These are phyloP conservation scores for Camellia oleifera DNA, from an alignment of 179 eudicot genomes.

Conservation along the genomic window DNA sequence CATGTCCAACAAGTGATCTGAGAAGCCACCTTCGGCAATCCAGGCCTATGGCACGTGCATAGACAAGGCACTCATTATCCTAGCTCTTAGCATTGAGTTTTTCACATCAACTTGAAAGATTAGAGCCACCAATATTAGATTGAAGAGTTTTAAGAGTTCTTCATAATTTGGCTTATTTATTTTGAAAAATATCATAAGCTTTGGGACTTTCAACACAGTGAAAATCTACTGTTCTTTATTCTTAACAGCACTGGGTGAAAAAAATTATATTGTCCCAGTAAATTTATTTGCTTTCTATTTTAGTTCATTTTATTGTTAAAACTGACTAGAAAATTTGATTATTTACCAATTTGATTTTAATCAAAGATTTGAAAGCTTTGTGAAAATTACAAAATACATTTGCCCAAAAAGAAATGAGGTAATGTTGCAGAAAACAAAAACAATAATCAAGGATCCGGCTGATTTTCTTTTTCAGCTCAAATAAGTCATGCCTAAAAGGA, in stretches of 20 bases:
- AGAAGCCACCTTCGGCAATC: constrained; percentile 1
- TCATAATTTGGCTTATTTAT: not conserved
- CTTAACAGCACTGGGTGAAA: not conserved
- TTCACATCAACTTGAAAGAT: not conserved
- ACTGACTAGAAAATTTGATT: not conserved
- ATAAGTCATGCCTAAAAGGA: too few relatives aligned
- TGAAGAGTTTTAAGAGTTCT: not conserved
- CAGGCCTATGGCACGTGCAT: not conserved
- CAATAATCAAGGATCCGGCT: too few relatives aligned
- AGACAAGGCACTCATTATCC: not conserved
- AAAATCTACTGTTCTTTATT: not conserved
- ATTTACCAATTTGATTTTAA: not conserved
- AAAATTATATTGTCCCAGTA: not conserved
- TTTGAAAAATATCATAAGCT: not conserved
- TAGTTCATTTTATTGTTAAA: not conserved
- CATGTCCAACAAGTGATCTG: not conserved
- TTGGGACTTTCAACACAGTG: not conserved
- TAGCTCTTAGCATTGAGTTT: not conserved
- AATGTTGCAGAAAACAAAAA: too few relatives aligned
- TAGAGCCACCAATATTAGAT: not conserved
- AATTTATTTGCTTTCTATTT: not conserved
- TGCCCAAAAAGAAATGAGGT: not conserved
- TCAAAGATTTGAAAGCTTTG: not conserved
- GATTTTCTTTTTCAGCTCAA: too few relatives aligned
- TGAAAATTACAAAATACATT: too few relatives aligned